Base-by-base conservation (phyloP, 192 early-diverging fungal genomes). In the Umbelopsis vinacea region DNA sequence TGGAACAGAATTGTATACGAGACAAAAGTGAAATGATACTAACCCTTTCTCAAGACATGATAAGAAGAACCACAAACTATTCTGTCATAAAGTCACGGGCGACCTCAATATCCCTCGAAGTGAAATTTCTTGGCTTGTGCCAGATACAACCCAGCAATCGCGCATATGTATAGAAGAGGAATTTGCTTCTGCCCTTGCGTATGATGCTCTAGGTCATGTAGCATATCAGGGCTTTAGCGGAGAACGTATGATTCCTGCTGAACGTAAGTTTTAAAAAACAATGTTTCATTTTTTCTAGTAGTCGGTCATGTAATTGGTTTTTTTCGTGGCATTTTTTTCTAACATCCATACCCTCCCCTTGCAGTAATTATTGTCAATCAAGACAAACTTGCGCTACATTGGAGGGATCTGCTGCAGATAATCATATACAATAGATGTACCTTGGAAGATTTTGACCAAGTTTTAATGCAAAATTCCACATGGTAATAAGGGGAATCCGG, bases 61-160 rank as follows among this genome's bases (percentile, higher is more conserved):
- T 19, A 17, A 14, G 17, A 19, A 29, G 10, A 63, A 63, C 17
- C 57, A 63, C 19, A n/a, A 12, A 6, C 26, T 63, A 15, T 3
- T 35, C 14, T 63, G 57, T 37, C 10, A 63, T 15, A 63, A 63
- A 17, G 57, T 63, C 6, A 63, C 57, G 6, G 57, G 57, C 6
- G 57, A 63, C 35, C 17, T 63, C 12, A 63, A 63, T 19, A 63
- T 63, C 15, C 57, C 57, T 63, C 29, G 57, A 63, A 63, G 57
- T 37, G 57, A 63, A 33, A 37, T 63, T 12, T 63, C 57, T 29
- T 63, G 57, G 57, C 33, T 63, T 29, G 57, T 63, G 17, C 57
- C 57, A 2, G 57, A 63, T n/a, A 63, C 57, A 8, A 63, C 35
- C 10, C 17, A 63, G 12, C 33, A 22, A 38, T 19, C 35, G 6